These are phyloP conservation scores for Trifolium subterraneum DNA, from an alignment of 306 rosid species.

Conservation along the genomic window DNA sequence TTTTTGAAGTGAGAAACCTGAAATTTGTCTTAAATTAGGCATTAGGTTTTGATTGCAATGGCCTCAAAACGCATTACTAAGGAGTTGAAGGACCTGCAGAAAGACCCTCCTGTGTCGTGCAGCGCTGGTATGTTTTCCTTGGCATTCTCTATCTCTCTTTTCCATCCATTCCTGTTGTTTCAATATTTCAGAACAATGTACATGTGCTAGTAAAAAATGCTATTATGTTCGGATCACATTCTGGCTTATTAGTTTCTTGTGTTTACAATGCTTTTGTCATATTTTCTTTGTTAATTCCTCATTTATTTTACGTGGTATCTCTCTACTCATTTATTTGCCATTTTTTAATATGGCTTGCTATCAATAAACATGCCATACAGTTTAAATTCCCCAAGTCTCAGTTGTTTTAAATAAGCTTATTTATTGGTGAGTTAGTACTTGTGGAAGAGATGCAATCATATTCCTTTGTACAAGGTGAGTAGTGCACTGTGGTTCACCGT, in stretches of 20 bases:
- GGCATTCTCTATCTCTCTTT: neutral
- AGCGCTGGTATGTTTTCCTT: conserved; percentile 60
- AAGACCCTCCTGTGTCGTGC: conserved; percentile 75
- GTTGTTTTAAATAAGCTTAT: too few species aligned
- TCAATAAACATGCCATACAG: neutral
- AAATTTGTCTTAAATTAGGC: neutral
- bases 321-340: neutral
- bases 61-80: conserved; percentile 72
- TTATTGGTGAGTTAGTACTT: too few species aligned
- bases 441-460: too few species aligned
- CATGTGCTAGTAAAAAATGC: neutral
- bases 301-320: too few species aligned
- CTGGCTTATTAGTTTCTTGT: conserved; percentile 3
- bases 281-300: neutral
- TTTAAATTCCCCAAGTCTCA: too few species aligned
- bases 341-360: neutral
- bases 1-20: neutral
- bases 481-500: too few species aligned
- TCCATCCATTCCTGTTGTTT: conserved; percentile 3
- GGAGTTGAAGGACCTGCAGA: conserved; percentile 71
- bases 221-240: neutral
- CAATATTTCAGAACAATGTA: neutral
- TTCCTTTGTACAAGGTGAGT: too few species aligned
- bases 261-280: neutral
- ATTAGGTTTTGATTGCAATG: conserved; percentile 41